Conservation (phyloP, 345 rosid genomes). For the Geranium rotundifolium region DNA sequence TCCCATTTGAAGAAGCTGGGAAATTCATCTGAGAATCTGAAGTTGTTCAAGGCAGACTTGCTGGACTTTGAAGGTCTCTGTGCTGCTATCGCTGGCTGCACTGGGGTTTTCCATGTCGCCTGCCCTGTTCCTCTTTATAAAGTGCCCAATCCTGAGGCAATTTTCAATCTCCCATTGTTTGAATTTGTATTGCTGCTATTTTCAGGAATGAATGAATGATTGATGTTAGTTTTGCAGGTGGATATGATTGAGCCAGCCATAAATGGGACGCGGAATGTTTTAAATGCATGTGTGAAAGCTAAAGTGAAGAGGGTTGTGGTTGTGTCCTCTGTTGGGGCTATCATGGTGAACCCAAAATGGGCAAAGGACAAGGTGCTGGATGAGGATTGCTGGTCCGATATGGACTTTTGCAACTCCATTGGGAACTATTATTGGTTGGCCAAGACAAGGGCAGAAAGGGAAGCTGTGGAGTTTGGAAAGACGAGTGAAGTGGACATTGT, state of each 20-base stretch:
- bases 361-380: constrained; percentile 23
- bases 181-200: no score
- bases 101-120: constrained; percentile 46
- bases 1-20: constrained; percentile 32
- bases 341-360: constrained; percentile 27
- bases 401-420: constrained; percentile 18
- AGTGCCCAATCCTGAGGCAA: constrained; percentile 28
- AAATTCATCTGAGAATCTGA: constrained; percentile 25
- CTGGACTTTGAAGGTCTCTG: constrained; percentile 27
- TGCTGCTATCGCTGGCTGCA: constrained; percentile 33
- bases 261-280: constrained; percentile 31
- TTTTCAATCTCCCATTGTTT: neutral
- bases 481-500: constrained; percentile 22
- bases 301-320: constrained; percentile 40
- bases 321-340: constrained; percentile 35
- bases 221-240: constrained; percentile 15
- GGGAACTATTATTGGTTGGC: constrained; percentile 23
- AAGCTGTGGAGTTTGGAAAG: constrained; percentile 35
- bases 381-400: constrained; percentile 35
- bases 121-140: constrained; percentile 23
- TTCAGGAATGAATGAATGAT: no score
- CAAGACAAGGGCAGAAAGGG: constrained; percentile 36
- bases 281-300: constrained; percentile 30
- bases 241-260: constrained; percentile 34
- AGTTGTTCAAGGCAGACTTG: constrained; percentile 33